A percentile compares a stretch with the other conserved stretches of the same genome.
Conservation (phyloP, 73 alveolate species). For the Paramecium sexaurelia region DNA sequence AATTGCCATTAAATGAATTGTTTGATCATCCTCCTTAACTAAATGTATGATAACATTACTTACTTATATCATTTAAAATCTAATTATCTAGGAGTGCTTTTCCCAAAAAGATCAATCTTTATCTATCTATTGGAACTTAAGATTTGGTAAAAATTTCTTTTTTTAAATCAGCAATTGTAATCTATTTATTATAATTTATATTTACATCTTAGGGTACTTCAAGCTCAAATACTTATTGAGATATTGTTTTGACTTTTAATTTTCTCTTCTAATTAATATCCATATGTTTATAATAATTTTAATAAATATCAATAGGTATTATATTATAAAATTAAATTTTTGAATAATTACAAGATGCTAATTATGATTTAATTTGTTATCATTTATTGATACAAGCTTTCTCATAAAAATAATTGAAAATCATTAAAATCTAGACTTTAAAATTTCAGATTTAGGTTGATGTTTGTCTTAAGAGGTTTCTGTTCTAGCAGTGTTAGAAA, state of each 20-base stretch:
- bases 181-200: not conserved
- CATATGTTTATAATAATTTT: not conserved
- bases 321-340: not conserved
- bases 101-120: slow-evolving; percentile 53
- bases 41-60: not conserved
- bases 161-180: slow-evolving; percentile 31
- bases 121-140: slow-evolving; percentile 43
- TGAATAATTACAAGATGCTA: not conserved
- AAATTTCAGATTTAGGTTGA: not conserved
- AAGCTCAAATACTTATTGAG: slow-evolving; percentile 21
- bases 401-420: not conserved
- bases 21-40: slow-evolving; percentile 47
- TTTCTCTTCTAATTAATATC: slow-evolving; percentile 19
- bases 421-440: not conserved
- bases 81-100: not conserved
- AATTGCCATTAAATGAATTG: slow-evolving; percentile 39
- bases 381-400: not conserved
- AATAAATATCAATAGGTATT: not conserved
- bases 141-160: not conserved
- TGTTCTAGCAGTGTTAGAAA: not conserved
- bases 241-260: slow-evolving; percentile 18
- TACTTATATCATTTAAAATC: not conserved
- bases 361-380: not conserved
- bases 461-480: not conserved
- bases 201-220: slow-evolving; percentile 6